These are phyloP conservation scores for Antrodiella citrinella DNA, from an alignment of 768 basidiomycete species.

Conservation along the genomic window DNA sequence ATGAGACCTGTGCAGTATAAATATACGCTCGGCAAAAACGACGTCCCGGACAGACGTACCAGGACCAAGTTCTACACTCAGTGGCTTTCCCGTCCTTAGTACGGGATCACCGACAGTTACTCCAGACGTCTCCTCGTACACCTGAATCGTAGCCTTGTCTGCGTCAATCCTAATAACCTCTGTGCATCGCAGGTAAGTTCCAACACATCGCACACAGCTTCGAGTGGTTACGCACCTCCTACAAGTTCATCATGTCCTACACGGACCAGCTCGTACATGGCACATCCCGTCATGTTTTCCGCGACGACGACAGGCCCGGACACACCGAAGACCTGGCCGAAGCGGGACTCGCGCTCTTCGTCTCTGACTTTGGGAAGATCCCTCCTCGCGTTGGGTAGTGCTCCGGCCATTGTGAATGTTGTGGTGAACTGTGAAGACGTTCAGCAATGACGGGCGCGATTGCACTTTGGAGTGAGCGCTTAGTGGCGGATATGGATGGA, in stretches of 20 bases:
- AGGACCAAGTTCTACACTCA: constrained; percentile 96
- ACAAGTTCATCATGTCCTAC: constrained; percentile 98
- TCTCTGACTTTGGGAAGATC: constrained; percentile 83
- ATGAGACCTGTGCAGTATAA: constrained; percentile 62
- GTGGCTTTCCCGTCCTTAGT: constrained; percentile 92
- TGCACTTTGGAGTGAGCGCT: neutral
- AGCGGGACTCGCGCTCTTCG: constrained; percentile 83
- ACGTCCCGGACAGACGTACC: constrained; percentile 39
- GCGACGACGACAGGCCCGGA: constrained; percentile 98
- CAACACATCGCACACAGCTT: neutral
- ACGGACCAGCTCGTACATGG: constrained; percentile 97
- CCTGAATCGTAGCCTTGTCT: constrained; percentile 98
- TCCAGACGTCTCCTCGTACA: constrained; percentile 98
- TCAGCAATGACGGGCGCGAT: neutral
- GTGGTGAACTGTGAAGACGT: neutral
- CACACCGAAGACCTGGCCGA: constrained; percentile 88
- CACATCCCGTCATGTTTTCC: constrained; percentile 91
- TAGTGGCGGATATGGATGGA: constrained; percentile 5
- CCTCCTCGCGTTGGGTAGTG: constrained; percentile 83
- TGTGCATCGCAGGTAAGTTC: constrained; percentile 22
- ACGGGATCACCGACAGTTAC: constrained; percentile 99
- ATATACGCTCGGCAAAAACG: constrained; percentile 1
- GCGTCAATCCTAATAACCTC: constrained; percentile 99
- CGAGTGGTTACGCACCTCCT: constrained; percentile 53
- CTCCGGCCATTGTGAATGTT: constrained; percentile 72